Base-by-base conservation (phyloP, 1,284 basidiomycete species). In the Stereum hirsutum region DNA sequence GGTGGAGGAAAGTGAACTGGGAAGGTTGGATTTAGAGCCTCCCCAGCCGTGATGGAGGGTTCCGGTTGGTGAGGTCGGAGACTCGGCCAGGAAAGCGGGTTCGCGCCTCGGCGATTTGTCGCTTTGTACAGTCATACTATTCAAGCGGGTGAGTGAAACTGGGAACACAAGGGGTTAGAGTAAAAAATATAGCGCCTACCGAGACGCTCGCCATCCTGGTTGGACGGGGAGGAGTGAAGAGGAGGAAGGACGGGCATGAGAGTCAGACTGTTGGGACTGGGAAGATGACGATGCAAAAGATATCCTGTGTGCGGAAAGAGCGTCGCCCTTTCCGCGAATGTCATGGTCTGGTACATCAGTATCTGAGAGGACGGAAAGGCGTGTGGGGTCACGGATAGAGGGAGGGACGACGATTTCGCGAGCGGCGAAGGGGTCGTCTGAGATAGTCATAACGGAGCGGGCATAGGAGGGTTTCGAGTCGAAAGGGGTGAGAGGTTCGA, bases 361-460 rank as follows among this genome's bases (percentile, higher is more conserved):
- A 46, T 69, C 70, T 0, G 77, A 78, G 52, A 72, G 72, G 11
- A 65, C 68, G 20, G 77, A 78, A 25, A 74, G 61, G 68, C 73
- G 45, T 60, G 61, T 51, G 58, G 65, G 47, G 46, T 63, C 62
- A 44, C 63, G 64, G 25, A 52, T 43, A 34, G 51, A 35, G 15
- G 50, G 52, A 39, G 68, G 63, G 24, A 69, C 52, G 25, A 70
- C 57, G 31, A 75, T 63, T 39, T 66, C 64, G 39, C 66, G 64
- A 14, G 72, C 67, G 27, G 75, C 75, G 50, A 82, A 81, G 5
- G 79, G 78, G 60, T 82, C 78, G 50, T 81, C 79, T 15, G 76
- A 74, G 27, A 80, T 65, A 6, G 78, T 78, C 44, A 81, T 57
- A 42, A 82, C 59, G 5, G 79, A 81, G 31, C 70, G 70, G 37